phyloP scores from a whole-genome alignment of 495 filamentous ascomycete species.

The Astrocystis sublimbata region DNA sequence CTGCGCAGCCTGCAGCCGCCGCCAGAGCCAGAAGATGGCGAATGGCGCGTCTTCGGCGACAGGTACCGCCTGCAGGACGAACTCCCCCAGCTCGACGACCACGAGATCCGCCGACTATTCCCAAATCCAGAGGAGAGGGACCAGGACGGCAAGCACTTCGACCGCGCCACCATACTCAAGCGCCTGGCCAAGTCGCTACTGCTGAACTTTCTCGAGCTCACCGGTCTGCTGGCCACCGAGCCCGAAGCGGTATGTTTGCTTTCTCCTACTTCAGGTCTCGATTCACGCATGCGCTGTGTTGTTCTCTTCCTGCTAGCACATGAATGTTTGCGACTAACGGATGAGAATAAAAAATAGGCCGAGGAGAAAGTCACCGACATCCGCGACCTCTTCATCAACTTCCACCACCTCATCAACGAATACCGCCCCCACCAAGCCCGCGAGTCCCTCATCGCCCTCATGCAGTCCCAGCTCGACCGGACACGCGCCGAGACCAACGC shows the following conservation, averaged over 20 bases:
- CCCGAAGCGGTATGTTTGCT: constrained; percentile 52
- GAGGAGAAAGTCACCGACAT: constrained; percentile 71
- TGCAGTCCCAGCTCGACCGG: constrained; percentile 82
- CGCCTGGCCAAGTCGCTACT: constrained; percentile 78
- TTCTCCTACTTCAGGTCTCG: no score
- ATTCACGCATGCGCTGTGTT: no score
- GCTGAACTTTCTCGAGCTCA: constrained; percentile 80
- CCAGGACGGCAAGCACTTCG: constrained; percentile 52
- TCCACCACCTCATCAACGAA: constrained; percentile 87
- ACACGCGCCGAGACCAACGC: constrained; percentile 76
- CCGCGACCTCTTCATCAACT: constrained; percentile 79
- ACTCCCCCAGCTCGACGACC: constrained; percentile 66
- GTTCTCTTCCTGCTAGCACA: background rate
- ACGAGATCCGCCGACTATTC: constrained; percentile 70
- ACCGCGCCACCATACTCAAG: constrained; percentile 75
- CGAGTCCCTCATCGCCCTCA: constrained; percentile 84
- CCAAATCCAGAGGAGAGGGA: constrained; percentile 45
- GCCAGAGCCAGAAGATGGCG: constrained; percentile 65
- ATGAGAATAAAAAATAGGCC: constrained; percentile 28
- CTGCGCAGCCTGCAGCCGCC: constrained; percentile 82
- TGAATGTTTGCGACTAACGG: constrained; percentile 6
- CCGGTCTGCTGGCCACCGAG: constrained; percentile 65
- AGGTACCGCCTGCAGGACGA: constrained; percentile 64
- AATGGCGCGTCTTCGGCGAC: constrained; percentile 75
- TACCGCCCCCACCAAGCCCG: constrained; percentile 95